Percentiles rank a stretch among this genome's conserved stretches.
Conservation (phyloP, 495 filamentous ascomycete species). For the Massariosphaeria phaeospora region DNA sequence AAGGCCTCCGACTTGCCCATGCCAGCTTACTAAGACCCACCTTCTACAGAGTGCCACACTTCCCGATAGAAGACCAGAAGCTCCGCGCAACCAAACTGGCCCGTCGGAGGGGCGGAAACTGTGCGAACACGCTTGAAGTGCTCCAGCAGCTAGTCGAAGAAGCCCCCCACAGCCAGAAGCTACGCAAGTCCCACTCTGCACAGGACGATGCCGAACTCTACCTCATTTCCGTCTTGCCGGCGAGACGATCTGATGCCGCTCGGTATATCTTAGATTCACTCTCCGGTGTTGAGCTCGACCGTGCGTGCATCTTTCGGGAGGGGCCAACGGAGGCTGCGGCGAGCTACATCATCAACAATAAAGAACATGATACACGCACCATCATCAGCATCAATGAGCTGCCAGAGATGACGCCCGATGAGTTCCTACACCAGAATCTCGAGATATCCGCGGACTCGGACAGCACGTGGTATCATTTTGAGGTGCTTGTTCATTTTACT, state of each 20-base stretch:
- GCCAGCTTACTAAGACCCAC: too few species aligned
- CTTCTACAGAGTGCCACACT: slow-evolving; percentile 55
- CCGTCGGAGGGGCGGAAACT: slow-evolving; percentile 66
- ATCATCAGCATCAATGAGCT: slow-evolving; percentile 67
- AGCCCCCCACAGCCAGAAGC: neutral
- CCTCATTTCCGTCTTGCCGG: slow-evolving; percentile 46
- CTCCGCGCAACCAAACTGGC: slow-evolving; percentile 56
- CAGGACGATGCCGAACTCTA: slow-evolving; percentile 27
- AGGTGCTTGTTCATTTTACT: slow-evolving; percentile 44
- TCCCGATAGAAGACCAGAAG: slow-evolving; percentile 66
- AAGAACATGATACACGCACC: slow-evolving; percentile 55
- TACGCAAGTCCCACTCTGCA: neutral
- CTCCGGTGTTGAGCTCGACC: slow-evolving; percentile 45
- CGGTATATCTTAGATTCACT: slow-evolving; percentile 44
- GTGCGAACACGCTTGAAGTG: slow-evolving; percentile 65
- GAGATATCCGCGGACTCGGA: slow-evolving; percentile 21
- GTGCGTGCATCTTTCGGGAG: slow-evolving; percentile 55
- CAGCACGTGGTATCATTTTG: slow-evolving; percentile 68
- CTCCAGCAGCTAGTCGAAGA: slow-evolving; percentile 55
- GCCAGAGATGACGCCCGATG: slow-evolving; percentile 57
- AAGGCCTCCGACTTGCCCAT: neutral
- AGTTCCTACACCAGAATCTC: slow-evolving; percentile 46
- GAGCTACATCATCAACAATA: slow-evolving; percentile 66
- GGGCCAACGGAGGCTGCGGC: slow-evolving; percentile 55
- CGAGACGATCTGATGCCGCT: slow-evolving; percentile 40